Conservation (phyloP, 768 basidiomycete genomes). For the Boletus tomentosulus region DNA sequence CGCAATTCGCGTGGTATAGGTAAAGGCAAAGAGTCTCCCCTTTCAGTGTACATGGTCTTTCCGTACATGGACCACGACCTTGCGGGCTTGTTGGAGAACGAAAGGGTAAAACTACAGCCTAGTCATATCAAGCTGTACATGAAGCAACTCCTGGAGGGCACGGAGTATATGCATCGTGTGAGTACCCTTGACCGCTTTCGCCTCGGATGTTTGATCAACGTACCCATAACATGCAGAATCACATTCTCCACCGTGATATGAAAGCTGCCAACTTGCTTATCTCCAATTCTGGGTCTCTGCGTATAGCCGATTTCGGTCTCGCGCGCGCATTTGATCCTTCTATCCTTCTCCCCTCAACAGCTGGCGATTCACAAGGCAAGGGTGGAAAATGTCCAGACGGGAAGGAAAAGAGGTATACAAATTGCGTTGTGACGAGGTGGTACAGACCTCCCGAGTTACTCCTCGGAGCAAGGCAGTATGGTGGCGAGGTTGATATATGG, state of each 20-base stretch:
- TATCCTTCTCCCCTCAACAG: slow-evolving; percentile 28
- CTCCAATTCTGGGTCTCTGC: slow-evolving; percentile 75
- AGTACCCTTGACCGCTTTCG: slow-evolving; percentile 27
- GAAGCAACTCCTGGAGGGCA: slow-evolving; percentile 94
- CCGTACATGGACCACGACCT: slow-evolving; percentile 99
- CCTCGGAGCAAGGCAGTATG: slow-evolving; percentile 84
- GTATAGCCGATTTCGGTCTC: slow-evolving; percentile 95
- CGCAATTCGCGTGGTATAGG: slow-evolving; percentile 9
- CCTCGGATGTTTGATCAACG: slow-evolving; percentile 5
- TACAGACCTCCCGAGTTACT: slow-evolving; percentile 92
- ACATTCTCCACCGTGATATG: slow-evolving; percentile 97
- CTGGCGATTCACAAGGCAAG: slow-evolving; percentile 15
- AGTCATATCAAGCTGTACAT: slow-evolving; percentile 94
- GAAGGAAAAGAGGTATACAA: slow-evolving; percentile 79
- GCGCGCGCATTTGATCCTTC: slow-evolving; percentile 74
- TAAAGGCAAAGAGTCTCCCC: slow-evolving; percentile 57
- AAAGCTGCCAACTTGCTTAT: slow-evolving; percentile 97
- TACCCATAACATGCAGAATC: slow-evolving; percentile 55
- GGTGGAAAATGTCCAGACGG: slow-evolving; percentile 37
- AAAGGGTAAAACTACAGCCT: slow-evolving; percentile 74
- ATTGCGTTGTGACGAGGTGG: slow-evolving; percentile 94
- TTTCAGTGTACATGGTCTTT: slow-evolving; percentile 97
- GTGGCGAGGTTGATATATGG: slow-evolving; percentile 96
- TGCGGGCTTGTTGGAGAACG: slow-evolving; percentile 90
- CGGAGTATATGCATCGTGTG: slow-evolving; percentile 93